These are phyloP conservation scores for Wickerhamomyces mucosus DNA, from an alignment of 805 yeast genomes.

Conservation along the genomic window DNA sequence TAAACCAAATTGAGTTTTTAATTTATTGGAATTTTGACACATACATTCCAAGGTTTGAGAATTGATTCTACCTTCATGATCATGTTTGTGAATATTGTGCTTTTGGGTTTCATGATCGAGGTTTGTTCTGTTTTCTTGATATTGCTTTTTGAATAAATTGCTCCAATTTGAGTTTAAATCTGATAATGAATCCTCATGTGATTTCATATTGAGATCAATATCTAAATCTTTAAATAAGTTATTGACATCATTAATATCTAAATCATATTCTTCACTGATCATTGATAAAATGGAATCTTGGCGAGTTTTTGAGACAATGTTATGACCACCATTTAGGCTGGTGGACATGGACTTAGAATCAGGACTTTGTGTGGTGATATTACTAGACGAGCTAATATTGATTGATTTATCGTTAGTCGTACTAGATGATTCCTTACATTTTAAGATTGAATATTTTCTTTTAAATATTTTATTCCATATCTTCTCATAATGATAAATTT, in stretches of 20 bases:
- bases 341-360: too few species aligned
- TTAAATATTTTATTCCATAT: constrained; percentile 27
- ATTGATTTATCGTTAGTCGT: background rate
- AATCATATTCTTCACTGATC: background rate
- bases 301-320: background rate
- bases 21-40: background rate
- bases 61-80: too few species aligned
- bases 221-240: background rate
- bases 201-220: too few species aligned
- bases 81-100: too few species aligned
- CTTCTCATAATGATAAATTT: constrained; percentile 36
- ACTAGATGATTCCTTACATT: constrained; percentile 17
- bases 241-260: background rate
- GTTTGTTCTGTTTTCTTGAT: background rate
- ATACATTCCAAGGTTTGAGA: background rate
- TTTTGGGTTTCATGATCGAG: too few species aligned
- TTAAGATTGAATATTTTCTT: constrained; percentile 22
- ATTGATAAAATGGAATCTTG: background rate
- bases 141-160: background rate
- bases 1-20: background rate
- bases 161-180: background rate
- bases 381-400: too few species aligned
- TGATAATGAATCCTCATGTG: too few species aligned
- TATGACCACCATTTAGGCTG: too few species aligned
- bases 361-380: too few species aligned